Percentiles rank a stretch among this genome's conserved stretches.
These are phyloP conservation scores for Phoma sp. DNA, from an alignment of 2,329 filamentous ascomycete species.

Conservation along the genomic window DNA sequence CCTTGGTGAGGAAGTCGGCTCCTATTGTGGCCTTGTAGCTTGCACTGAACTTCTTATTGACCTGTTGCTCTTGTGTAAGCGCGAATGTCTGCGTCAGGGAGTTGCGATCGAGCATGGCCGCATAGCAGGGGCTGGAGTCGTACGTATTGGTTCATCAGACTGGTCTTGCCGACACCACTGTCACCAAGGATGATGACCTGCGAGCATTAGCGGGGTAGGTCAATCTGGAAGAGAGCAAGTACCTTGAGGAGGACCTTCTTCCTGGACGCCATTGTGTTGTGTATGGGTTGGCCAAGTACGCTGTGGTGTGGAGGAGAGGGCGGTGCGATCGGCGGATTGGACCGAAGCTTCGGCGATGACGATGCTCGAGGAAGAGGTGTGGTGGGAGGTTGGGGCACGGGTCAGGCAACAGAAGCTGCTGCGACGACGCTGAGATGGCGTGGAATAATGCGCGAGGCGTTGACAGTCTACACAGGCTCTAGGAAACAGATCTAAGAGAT, in stretches of 20 bases:
- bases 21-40: slow-evolving; percentile 99
- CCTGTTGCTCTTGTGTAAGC: slow-evolving; percentile 60
- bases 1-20: slow-evolving; percentile 96
- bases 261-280: slow-evolving; percentile 42
- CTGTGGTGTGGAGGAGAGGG: slow-evolving; percentile 9
- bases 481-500: neutral
- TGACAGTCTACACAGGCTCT: neutral
- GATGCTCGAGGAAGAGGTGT: slow-evolving; percentile 3
- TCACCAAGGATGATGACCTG: slow-evolving; percentile 99
- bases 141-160: slow-evolving; percentile 99
- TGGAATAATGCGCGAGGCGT: neutral
- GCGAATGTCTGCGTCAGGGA: neutral
- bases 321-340: neutral
- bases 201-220: slow-evolving; percentile 19
- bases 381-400: slow-evolving; percentile 1
- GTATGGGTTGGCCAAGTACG: neutral
- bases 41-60: slow-evolving; percentile 99
- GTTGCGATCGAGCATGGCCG: neutral
- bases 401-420: neutral
- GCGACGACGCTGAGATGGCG: neutral
- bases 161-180: slow-evolving; percentile 98
- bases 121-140: slow-evolving; percentile 43
- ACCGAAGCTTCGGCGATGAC: slow-evolving; percentile 13
- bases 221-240: slow-evolving; percentile 29
- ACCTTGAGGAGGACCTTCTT: slow-evolving; percentile 95